A percentile compares a stretch with the other conserved stretches of the same genome.
Evolutionary conservation across 352 stramenopile species (phyloP).

Genomic region (Proteromonas lacertae): DNA sequence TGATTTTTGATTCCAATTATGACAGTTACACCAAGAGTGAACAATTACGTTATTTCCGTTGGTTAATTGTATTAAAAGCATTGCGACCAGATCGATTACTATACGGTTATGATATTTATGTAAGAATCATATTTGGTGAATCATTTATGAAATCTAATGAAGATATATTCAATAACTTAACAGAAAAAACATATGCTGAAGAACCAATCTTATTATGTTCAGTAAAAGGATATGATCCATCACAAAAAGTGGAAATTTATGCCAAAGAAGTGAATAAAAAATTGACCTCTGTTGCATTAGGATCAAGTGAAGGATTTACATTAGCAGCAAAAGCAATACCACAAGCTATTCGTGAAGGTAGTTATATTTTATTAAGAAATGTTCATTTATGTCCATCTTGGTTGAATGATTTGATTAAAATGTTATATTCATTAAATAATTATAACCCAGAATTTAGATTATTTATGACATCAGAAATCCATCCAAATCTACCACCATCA

Average conservation of each 20-base stretch:
- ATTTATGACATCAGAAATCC: slow-evolving; percentile 94
- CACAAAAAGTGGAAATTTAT: slow-evolving; percentile 69
- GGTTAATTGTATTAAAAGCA: slow-evolving; percentile 34
- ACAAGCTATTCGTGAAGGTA: slow-evolving; percentile 65
- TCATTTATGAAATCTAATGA: too few species aligned
- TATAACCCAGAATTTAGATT: slow-evolving; percentile 29
- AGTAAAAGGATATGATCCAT: slow-evolving; percentile 85
- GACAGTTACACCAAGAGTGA: too few species aligned
- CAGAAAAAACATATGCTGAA: too few species aligned
- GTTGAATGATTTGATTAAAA: slow-evolving; percentile 84
- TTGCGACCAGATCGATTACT: slow-evolving; percentile 47
- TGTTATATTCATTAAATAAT: slow-evolving; percentile 35
- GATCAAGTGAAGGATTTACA: slow-evolving; percentile 70
- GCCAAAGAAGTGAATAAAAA: slow-evolving; percentile 47
- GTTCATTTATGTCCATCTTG: slow-evolving; percentile 89
- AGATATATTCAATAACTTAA: too few species aligned
- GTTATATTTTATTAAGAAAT: slow-evolving; percentile 94
- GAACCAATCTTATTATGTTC: slow-evolving; percentile 79
- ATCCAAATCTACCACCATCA: slow-evolving; percentile 61
- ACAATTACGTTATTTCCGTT: too few species aligned
- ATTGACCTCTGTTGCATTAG: slow-evolving; percentile 86
- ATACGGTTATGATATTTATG: slow-evolving; percentile 28
- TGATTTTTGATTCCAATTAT: too few species aligned
- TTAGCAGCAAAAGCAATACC: slow-evolving; percentile 67
- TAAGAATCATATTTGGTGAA: slow-evolving; percentile 30